A percentile compares a stretch with the other conserved stretches of the same genome.
Conservation (phyloP, 2,329 filamentous ascomycete genomes). For the Arthrobotrys pseudoclavata region DNA sequence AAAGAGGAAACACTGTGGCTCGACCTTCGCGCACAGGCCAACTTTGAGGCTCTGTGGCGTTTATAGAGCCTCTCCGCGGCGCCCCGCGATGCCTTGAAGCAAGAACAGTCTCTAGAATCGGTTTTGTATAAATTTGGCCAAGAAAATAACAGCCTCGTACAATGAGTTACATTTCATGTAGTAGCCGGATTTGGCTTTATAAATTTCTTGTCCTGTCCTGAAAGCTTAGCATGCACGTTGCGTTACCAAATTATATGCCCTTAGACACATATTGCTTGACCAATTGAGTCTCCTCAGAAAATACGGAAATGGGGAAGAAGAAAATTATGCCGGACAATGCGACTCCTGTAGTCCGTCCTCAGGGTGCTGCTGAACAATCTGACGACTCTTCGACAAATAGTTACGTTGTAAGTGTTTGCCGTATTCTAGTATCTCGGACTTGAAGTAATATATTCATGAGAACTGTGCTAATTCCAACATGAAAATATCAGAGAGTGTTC, state of each 20-base stretch:
- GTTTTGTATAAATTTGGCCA: conserved; percentile 19
- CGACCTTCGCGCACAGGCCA: neutral
- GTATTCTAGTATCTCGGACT: too few species aligned
- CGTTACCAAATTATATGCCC: neutral
- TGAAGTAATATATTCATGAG: too few species aligned
- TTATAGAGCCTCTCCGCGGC: conserved; percentile 4
- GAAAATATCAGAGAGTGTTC: conserved; percentile 18
- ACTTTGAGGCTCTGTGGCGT: conserved; percentile 9
- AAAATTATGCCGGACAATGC: conserved; percentile 1
- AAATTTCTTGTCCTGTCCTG: neutral
- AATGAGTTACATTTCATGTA: neutral
- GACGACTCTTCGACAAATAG: conserved; percentile 23
- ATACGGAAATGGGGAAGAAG: conserved; percentile 17
- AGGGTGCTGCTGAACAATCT: neutral
- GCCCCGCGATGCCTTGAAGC: neutral
- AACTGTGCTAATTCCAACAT: neutral
- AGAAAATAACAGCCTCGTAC: neutral
- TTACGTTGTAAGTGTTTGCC: conserved; percentile 26
- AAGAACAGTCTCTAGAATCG: neutral
- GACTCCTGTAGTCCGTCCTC: neutral
- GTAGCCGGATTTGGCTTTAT: neutral
- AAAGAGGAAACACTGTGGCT: conserved; percentile 28
- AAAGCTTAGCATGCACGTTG: neutral
- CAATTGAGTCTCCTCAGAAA: neutral
- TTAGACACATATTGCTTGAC: too few species aligned